Evolutionary conservation across 345 rosid species (phyloP).

Genomic region (Eucalyptus caleyi): DNA sequence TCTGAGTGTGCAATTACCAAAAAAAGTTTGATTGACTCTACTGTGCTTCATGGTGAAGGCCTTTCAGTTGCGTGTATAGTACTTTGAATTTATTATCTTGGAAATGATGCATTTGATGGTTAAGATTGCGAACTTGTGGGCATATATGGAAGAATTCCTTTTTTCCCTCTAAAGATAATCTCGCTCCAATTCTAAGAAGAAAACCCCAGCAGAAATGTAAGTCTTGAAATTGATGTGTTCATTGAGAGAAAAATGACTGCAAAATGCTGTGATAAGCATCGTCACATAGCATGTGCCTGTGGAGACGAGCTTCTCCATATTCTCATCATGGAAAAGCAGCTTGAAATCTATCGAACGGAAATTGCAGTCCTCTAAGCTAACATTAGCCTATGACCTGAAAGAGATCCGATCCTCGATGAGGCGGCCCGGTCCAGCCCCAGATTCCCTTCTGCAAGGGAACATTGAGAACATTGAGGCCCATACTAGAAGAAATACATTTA

Average conservation of each 20-base stretch:
- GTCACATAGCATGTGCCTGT: neutral
- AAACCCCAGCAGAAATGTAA: neutral
- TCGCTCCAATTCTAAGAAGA: neutral
- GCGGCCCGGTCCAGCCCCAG: neutral
- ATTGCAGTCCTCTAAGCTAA: neutral
- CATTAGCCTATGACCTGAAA: neutral
- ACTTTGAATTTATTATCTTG: neutral
- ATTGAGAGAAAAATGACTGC: neutral
- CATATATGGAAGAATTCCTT: neutral
- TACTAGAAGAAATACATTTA: neutral
- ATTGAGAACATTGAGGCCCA: neutral
- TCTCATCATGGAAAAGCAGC: neutral
- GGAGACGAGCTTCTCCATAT: neutral
- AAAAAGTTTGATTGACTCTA: conserved; percentile 55
- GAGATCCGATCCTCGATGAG: neutral
- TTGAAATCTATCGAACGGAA: neutral
- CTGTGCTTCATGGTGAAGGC: conserved; percentile 49
- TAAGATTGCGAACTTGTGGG: neutral
- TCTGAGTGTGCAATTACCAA: conserved; percentile 49
- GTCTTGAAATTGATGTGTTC: neutral
- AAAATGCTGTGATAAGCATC: neutral
- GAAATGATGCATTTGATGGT: neutral
- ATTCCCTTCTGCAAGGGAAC: neutral
- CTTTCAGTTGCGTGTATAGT: neutral
- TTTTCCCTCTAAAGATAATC: neutral